A percentile compares a stretch with the other conserved stretches of the same genome.
phyloP scores from a whole-genome alignment of 805 yeast genomes.

The Schizosaccharomyces pombe region DNA sequence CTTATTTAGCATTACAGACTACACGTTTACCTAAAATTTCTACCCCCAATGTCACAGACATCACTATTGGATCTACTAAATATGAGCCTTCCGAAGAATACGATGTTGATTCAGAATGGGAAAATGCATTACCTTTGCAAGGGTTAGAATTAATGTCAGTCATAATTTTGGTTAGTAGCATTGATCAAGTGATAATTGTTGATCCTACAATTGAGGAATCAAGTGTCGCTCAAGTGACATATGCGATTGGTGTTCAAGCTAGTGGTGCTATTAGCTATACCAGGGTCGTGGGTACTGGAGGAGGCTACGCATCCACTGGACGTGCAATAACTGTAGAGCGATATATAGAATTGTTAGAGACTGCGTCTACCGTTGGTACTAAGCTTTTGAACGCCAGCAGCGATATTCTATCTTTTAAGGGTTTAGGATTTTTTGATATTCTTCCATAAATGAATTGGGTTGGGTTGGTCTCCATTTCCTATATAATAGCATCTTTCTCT shows the following conservation, averaged over 20 bases:
- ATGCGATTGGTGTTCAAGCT: not conserved
- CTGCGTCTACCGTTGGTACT: not conserved
- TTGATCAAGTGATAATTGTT: not conserved
- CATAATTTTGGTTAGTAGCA: not conserved
- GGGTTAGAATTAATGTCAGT: not conserved
- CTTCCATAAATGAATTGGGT: not conserved
- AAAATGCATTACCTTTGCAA: not conserved
- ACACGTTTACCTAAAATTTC: not conserved
- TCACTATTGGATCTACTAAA: not conserved
- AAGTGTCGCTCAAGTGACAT: not conserved
- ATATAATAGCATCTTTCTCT: too few relatives aligned
- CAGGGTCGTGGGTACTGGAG: not conserved
- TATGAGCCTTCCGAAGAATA: not conserved
- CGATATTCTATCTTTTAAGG: not conserved
- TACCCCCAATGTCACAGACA: not conserved
- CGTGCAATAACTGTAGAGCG: not conserved
- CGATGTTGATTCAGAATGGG: not conserved
- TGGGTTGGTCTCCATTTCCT: too few relatives aligned
- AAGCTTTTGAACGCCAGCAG: not conserved
- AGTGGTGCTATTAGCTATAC: not conserved
- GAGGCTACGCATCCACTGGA: slow-evolving; percentile 1
- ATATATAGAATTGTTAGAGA: not conserved
- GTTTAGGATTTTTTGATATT: not conserved
- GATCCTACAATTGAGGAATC: not conserved
- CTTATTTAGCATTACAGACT: not conserved